Evolutionary conservation across 2,329 filamentous ascomycete species (phyloP).

Genomic region (Ceratocystis diversiconidia): DNA sequence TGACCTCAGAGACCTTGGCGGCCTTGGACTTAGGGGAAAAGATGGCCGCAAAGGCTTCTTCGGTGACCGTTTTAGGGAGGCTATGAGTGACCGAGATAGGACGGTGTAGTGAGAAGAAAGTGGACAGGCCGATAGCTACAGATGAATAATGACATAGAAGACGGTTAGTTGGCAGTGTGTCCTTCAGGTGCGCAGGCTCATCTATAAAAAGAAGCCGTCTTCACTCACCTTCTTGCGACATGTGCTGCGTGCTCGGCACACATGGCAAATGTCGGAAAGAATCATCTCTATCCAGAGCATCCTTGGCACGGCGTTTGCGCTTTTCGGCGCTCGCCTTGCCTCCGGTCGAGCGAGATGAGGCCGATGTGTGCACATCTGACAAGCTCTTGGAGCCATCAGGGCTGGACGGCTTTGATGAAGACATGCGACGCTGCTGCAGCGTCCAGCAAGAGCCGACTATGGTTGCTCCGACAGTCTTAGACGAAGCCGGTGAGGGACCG

Average conservation of each 20-base stretch:
- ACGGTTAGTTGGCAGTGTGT: slow-evolving; percentile 19
- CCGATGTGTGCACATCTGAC: slow-evolving; percentile 30
- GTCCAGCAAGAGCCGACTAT: slow-evolving; percentile 25
- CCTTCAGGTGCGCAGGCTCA: background rate
- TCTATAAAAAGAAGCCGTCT: background rate
- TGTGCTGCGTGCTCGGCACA: slow-evolving; percentile 61
- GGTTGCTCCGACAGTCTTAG: slow-evolving; percentile 30
- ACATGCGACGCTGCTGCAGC: slow-evolving; percentile 40
- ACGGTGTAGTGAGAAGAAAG: slow-evolving; percentile 91
- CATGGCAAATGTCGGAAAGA: slow-evolving; percentile 48
- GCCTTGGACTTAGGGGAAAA: slow-evolving; percentile 47
- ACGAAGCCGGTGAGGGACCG: slow-evolving; percentile 18
- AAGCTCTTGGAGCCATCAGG: slow-evolving; percentile 39
- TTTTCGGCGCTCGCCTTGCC: slow-evolving; percentile 37
- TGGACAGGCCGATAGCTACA: slow-evolving; percentile 70
- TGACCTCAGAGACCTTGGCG: slow-evolving; percentile 44
- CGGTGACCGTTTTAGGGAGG: slow-evolving; percentile 56
- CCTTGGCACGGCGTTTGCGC: slow-evolving; percentile 45
- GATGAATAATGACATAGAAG: background rate
- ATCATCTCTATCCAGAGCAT: slow-evolving; percentile 31
- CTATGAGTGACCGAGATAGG: slow-evolving; percentile 79
- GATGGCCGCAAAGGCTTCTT: slow-evolving; percentile 70
- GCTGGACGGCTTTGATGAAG: slow-evolving; percentile 48
- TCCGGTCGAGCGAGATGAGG: slow-evolving; percentile 29
- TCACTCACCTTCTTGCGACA: slow-evolving; percentile 46